Conservation (phyloP, 176 grass and related monocot genomes). For the Aegilops longissima region DNA sequence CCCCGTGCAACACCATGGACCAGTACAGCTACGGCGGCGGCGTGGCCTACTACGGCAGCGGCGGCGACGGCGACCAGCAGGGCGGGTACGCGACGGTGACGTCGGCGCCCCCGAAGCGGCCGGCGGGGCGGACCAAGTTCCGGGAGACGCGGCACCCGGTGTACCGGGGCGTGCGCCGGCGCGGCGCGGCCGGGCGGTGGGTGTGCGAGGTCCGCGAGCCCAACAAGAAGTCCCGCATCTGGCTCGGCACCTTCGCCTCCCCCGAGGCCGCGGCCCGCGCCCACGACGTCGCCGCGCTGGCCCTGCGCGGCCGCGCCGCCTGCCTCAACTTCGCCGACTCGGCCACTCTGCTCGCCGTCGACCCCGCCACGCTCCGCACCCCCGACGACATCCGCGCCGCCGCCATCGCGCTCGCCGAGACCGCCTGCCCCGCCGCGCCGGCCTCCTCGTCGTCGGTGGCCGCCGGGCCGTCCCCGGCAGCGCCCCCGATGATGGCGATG, state of each 20-base stretch:
- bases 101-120: constrained; percentile 70
- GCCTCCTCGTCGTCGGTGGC: background rate
- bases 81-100: constrained; percentile 42
- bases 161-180: constrained; percentile 72
- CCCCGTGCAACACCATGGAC: background rate
- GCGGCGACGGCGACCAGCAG: background rate
- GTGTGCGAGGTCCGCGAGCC: constrained; percentile 83
- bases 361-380: constrained; percentile 48
- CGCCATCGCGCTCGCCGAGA: constrained; percentile 66
- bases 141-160: constrained; percentile 88
- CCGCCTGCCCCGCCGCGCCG: constrained; percentile 14
- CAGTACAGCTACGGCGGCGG: background rate
- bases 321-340: constrained; percentile 95
- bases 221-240: constrained; percentile 89
- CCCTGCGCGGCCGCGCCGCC: constrained; percentile 42
- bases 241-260: constrained; percentile 77
- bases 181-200: constrained; percentile 56
- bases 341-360: constrained; percentile 45
- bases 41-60: background rate
- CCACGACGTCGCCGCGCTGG: constrained; percentile 83
- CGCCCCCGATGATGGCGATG: background rate
- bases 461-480: background rate
- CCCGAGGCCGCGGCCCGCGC: constrained; percentile 81
- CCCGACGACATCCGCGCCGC: constrained; percentile 74
- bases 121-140: constrained; percentile 80